Conservation (phyloP, 768 basidiomycete genomes). For the Rhodocollybia butyracea region DNA sequence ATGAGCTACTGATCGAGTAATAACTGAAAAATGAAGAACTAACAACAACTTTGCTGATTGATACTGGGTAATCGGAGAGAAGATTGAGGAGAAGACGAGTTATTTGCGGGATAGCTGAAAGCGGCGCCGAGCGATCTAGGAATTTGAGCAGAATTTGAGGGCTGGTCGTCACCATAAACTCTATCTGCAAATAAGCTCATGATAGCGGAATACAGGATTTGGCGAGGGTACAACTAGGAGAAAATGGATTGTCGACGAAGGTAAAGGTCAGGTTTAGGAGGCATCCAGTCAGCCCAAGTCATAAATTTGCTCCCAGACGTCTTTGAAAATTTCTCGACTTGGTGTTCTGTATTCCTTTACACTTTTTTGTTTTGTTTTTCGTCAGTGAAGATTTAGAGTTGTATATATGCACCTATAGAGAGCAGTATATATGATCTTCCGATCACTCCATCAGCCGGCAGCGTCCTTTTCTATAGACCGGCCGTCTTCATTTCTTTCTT, state of each 20-base stretch:
- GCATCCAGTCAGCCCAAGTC: background rate
- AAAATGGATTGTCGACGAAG: background rate
- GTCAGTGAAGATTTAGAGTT: background rate
- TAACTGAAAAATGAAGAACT: background rate
- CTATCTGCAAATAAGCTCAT: background rate
- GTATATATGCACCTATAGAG: too few relatives aligned
- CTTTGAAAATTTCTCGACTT: background rate
- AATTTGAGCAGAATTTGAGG: background rate
- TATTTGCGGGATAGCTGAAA: background rate
- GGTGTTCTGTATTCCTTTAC: background rate
- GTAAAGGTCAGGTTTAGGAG: background rate
- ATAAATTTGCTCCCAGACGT: background rate
- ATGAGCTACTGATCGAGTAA: background rate
- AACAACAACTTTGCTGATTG: slow-evolving; percentile 1
- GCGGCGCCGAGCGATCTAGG: background rate
- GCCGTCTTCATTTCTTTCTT: background rate
- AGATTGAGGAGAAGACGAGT: background rate
- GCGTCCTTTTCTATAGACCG: too few relatives aligned
- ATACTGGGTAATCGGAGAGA: background rate
- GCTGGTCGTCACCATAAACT: background rate
- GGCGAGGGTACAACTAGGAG: background rate
- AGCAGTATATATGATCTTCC: too few relatives aligned
- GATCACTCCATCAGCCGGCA: too few relatives aligned
- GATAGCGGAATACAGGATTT: background rate
- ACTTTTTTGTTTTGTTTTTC: too few relatives aligned